These are phyloP conservation scores for Leonotis leonurus DNA, from an alignment of 257 asterid genomes.

Conservation along the genomic window DNA sequence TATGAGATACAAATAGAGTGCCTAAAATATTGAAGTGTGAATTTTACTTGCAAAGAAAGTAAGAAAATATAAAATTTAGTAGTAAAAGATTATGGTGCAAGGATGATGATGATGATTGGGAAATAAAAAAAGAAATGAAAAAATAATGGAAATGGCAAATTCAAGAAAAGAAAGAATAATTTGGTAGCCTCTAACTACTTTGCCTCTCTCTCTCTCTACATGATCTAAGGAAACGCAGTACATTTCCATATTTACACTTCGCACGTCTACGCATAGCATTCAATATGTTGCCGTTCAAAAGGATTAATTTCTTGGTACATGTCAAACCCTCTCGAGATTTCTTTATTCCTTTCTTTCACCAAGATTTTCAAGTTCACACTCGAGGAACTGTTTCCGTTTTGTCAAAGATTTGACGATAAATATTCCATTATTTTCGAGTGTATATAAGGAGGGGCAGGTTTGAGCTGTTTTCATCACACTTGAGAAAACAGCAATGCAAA, in stretches of 20 bases:
- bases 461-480: not conserved
- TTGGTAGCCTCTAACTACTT: constrained; percentile 25
- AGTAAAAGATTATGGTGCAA: no score
- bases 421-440: not conserved
- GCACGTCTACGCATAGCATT: constrained; percentile 23
- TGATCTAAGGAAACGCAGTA: constrained; percentile 4
- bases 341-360: not conserved
- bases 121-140: not conserved
- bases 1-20: no score
- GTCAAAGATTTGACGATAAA: constrained; percentile 10
- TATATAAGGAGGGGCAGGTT: constrained; percentile 28
- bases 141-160: not conserved
- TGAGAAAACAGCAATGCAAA: not conserved
- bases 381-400: not conserved
- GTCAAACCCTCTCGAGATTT: not conserved
- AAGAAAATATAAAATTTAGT: not conserved
- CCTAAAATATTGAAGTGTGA: no score
- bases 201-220: constrained; percentile 19
- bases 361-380: constrained; percentile 16
- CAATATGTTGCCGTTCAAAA: constrained; percentile 39
- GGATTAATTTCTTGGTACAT: constrained; percentile 11
- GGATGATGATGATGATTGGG: not conserved
- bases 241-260: constrained; percentile 7
- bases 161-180: not conserved
- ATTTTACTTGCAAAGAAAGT: not conserved